Base-by-base conservation (phyloP, 108 stramenopile genomes). In the Thalassiosira profunda region DNA sequence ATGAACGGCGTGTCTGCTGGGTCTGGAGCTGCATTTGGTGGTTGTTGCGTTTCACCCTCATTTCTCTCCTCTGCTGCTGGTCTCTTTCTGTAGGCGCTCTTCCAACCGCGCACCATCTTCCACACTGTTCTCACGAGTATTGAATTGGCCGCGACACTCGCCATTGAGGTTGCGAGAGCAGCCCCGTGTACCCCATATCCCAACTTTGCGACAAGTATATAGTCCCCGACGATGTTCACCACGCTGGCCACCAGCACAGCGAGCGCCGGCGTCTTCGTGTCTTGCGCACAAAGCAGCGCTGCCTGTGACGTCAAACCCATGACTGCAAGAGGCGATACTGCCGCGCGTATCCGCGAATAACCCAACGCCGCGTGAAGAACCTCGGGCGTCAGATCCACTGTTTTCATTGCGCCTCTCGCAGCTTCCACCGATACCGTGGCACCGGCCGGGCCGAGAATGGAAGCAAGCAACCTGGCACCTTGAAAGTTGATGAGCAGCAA, bases 201-300 rank as follows among this genome's bases (percentile, higher is more conserved):
- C 43, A 72, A 40, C 43, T 59, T 79, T 18, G 82, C 77, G 18
- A 86, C 75, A 52, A 92, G 68, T 0, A 81, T 23, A 42, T 85
- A 65, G 67, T 94, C 92, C n/a, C 91, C 89, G 7, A 90, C 57
- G 14, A 93, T 61, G 55, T 97, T 97, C 1, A 86, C 62, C 11
- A 87, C 15, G 37, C 82, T 85, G 35, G 91, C 86, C 10, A 84
- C 74, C 11, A 82, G 31, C 8, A 94, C 93, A 14, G 91, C 93
- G 4, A 93, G 60, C 3, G 74, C 83, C 3, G 96, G 96, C n/a
- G 96, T 94, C 7, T 40, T 43, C n/a, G 86, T 85, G 61, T 94
- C 89, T n/a, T 88, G 71, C 8, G 67, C 77, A 35, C 87, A 85
- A 51, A 94, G 79, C 36, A 89, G 79, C 24, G 85, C 86, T 17